Conservation (phyloP, 352 stramenopile species). For the Phytophthora multivora region DNA sequence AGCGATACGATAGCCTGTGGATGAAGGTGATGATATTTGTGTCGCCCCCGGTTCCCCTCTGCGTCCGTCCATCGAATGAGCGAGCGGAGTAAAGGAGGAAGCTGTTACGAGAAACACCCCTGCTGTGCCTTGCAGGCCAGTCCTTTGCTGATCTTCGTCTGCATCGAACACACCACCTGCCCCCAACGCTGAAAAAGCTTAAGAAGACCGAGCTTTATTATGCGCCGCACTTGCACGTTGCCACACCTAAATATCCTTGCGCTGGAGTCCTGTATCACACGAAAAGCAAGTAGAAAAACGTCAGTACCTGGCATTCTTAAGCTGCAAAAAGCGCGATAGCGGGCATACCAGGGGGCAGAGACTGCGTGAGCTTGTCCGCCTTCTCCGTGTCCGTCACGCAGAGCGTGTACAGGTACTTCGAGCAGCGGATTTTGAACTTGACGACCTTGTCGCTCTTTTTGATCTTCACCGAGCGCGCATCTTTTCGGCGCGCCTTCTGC, state of each 20-base stretch:
- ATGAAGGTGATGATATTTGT: conserved; percentile 44
- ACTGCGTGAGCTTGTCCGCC: conserved; percentile 99
- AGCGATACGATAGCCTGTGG: conserved; percentile 15
- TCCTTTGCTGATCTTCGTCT: conserved; percentile 26
- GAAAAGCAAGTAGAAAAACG: neutral
- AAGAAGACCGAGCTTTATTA: conserved; percentile 87
- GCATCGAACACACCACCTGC: conserved; percentile 32
- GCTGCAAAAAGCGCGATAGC: neutral
- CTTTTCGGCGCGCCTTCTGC: conserved; percentile 97
- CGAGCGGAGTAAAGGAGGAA: conserved; percentile 6
- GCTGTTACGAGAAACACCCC: conserved; percentile 32
- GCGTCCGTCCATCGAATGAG: conserved; percentile 11
- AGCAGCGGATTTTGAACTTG: conserved; percentile 99
- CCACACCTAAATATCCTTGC: conserved; percentile 91
- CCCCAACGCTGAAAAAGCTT: conserved; percentile 40
- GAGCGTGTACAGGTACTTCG: conserved; percentile 99
- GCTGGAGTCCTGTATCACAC: conserved; percentile 76
- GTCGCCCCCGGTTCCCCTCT: conserved; percentile 12
- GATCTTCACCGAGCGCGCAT: conserved; percentile 99
- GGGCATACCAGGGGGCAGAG: conserved; percentile 93
- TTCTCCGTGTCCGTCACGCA: conserved; percentile 98
- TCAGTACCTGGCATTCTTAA: conserved; percentile 1
- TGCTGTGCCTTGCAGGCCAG: conserved; percentile 25
- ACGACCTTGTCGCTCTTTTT: conserved; percentile 97
- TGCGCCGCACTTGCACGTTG: conserved; percentile 55